These are phyloP conservation scores for Xylariaceae sp. DNA, from an alignment of 2,329 filamentous ascomycete species.

Conservation along the genomic window DNA sequence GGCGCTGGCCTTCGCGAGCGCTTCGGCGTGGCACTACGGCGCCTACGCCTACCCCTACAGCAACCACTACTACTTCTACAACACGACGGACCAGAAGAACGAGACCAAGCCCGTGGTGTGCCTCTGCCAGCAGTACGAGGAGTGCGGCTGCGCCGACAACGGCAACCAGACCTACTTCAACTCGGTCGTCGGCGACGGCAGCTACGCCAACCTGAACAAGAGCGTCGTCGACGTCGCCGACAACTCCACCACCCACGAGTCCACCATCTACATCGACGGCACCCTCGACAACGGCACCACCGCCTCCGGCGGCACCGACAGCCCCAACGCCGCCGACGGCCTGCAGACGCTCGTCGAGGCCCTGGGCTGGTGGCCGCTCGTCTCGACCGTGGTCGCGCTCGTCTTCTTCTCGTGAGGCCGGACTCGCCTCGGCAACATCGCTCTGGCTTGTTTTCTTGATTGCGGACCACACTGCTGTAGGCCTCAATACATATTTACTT, in stretches of 20 bases:
- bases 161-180: slow-evolving; percentile 54
- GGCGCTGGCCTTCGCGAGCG: slow-evolving; percentile 44
- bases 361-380: slow-evolving; percentile 44
- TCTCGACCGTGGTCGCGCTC: slow-evolving; percentile 35
- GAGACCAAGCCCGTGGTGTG: slow-evolving; percentile 55
- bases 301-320: slow-evolving; percentile 36
- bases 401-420: slow-evolving; percentile 32
- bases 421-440: not conserved
- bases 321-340: slow-evolving; percentile 27
- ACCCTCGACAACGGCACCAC: slow-evolving; percentile 63
- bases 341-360: slow-evolving; percentile 28
- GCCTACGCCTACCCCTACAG: slow-evolving; percentile 50
- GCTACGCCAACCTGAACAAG: slow-evolving; percentile 51
- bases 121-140: slow-evolving; percentile 45
- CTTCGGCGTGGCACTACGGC: slow-evolving; percentile 47
- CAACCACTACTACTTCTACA: slow-evolving; percentile 40
- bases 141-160: slow-evolving; percentile 56
- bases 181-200: slow-evolving; percentile 58
- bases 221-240: slow-evolving; percentile 53
- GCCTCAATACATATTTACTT: not conserved
- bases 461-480: too few species aligned
- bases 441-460: not conserved
- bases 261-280: slow-evolving; percentile 66
- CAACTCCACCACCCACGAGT: slow-evolving; percentile 50
- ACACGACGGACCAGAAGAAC: slow-evolving; percentile 43